Conservation (phyloP, 352 stramenopile species). For the Phytophthora pisi region DNA sequence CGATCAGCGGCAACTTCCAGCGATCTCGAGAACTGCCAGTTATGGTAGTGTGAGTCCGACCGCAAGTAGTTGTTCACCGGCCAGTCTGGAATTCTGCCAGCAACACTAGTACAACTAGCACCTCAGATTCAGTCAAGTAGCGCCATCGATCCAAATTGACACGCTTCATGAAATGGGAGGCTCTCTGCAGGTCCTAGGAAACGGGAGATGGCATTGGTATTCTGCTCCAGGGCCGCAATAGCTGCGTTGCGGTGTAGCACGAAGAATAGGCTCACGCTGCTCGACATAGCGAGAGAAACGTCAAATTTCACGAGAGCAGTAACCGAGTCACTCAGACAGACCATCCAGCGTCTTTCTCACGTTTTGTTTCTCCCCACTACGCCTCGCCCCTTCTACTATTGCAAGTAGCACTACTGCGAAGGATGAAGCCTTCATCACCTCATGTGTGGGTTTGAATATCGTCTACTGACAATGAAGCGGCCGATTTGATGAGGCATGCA, state of each 20-base stretch:
- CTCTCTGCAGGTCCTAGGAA: slow-evolving; percentile 1
- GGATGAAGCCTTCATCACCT: too few species aligned
- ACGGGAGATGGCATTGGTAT: background rate
- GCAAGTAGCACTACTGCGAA: too few species aligned
- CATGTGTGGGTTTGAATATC: too few species aligned
- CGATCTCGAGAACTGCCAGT: background rate
- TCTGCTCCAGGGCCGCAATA: background rate
- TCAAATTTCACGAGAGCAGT: too few species aligned
- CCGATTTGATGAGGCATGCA: too few species aligned
- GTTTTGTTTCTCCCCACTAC: too few species aligned
- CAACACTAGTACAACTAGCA: background rate
- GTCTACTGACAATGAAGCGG: too few species aligned
- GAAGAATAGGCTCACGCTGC: too few species aligned
- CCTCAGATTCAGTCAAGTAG: slow-evolving; percentile 9
- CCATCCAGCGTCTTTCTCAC: too few species aligned
- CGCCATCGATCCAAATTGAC: background rate
- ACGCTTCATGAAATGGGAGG: slow-evolving; percentile 3
- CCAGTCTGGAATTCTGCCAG: background rate
- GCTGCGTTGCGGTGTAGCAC: background rate
- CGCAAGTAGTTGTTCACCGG: slow-evolving; percentile 4
- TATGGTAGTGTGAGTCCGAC: slow-evolving; percentile 5
- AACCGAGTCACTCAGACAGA: too few species aligned
- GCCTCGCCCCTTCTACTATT: too few species aligned
- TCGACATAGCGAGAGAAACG: too few species aligned
- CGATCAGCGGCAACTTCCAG: background rate